phyloP scores from a whole-genome alignment of 148 eudicot species.

The Polygonum maritimum region DNA sequence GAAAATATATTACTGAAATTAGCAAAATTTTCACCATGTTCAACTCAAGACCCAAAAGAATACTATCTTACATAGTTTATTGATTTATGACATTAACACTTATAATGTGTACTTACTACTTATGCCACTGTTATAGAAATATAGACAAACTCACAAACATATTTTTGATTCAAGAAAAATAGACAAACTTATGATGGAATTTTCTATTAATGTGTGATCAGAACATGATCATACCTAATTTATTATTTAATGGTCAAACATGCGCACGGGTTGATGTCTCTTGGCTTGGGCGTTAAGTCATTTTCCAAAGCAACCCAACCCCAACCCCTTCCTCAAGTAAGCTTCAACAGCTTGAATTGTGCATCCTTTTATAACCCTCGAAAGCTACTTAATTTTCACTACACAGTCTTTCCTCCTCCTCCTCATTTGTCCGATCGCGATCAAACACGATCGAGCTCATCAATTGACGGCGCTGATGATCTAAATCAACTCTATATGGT shows the following conservation, averaged over 20 bases:
- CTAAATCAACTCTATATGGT: not conserved
- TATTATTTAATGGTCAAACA: not conserved
- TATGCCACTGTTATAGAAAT: too few relatives aligned
- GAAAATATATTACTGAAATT: too few relatives aligned
- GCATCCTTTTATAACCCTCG: not conserved
- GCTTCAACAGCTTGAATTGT: not conserved
- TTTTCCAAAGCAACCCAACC: not conserved
- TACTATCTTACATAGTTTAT: too few relatives aligned
- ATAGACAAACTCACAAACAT: too few relatives aligned
- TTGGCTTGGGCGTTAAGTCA: constrained; percentile 5
- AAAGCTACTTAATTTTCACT: not conserved
- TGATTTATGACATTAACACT: too few relatives aligned
- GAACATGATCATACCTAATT: too few relatives aligned
- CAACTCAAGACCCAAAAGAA: too few relatives aligned
- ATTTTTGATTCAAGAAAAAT: too few relatives aligned
- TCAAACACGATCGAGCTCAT: not conserved
- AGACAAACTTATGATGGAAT: too few relatives aligned
- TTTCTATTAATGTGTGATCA: too few relatives aligned
- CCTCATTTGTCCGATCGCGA: not conserved
- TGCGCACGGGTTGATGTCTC: not conserved
- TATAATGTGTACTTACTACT: too few relatives aligned
- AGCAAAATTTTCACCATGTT: too few relatives aligned
- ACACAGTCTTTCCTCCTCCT: not conserved
- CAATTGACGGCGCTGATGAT: not conserved
- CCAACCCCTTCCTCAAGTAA: not conserved